Percentiles rank a stretch among this genome's conserved stretches.
These are phyloP conservation scores for Spiromastix sp. DNA, from an alignment of 2,329 filamentous ascomycete species.

Conservation along the genomic window DNA sequence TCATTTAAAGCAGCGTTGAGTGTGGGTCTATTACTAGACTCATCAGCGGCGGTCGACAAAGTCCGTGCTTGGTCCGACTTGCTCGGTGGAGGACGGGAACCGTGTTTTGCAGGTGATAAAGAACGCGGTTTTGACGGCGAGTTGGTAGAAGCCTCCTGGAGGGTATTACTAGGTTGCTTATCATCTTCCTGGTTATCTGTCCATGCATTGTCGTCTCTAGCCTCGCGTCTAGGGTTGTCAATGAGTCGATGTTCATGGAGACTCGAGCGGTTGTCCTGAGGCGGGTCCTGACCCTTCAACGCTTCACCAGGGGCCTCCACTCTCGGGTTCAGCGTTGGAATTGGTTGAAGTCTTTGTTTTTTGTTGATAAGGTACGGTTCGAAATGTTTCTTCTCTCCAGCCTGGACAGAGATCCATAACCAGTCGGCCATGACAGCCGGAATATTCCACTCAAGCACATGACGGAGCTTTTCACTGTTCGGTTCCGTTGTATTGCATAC, in stretches of 20 bases:
- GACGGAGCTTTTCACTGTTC: constrained; percentile 61
- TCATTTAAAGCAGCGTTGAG: constrained; percentile 25
- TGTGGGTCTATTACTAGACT: constrained; percentile 3
- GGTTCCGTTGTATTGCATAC: constrained; percentile 52
- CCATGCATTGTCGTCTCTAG: not conserved
- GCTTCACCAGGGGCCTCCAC: not conserved
- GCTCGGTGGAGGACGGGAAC: not conserved
- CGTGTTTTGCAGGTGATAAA: constrained; percentile 14
- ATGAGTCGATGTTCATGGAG: not conserved
- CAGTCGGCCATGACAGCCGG: constrained; percentile 73
- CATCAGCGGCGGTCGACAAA: no score
- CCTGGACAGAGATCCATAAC: constrained; percentile 70
- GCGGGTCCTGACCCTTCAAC: not conserved
- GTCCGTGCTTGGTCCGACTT: not conserved
- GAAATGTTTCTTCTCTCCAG: constrained; percentile 38
- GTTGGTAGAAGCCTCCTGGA: constrained; percentile 11
- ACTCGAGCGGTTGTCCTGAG: not conserved
- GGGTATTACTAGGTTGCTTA: not conserved
- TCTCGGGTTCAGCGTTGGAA: not conserved
- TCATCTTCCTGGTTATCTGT: not conserved
- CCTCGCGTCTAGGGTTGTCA: not conserved
- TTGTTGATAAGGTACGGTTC: constrained; percentile 33
- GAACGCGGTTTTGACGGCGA: constrained; percentile 13
- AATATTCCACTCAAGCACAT: constrained; percentile 64
- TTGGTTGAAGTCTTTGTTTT: constrained; percentile 15